phyloP scores from a whole-genome alignment of 768 basidiomycete species.

The Lanmaoa pseudosensibilis region DNA sequence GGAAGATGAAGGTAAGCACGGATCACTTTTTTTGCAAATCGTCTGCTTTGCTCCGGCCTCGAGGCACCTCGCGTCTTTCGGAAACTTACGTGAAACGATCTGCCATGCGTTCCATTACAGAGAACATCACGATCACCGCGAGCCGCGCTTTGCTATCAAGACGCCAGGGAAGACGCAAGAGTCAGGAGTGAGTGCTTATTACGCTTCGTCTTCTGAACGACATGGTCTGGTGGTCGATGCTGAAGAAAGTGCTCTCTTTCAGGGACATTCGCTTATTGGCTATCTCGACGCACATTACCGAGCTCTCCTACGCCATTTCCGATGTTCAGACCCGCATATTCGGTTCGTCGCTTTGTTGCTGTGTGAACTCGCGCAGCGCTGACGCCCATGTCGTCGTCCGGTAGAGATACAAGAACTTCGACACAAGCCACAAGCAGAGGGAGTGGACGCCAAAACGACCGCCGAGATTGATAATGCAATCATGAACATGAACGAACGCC shows the following conservation, averaged over 20 bases:
- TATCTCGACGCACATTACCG: conserved; percentile 82
- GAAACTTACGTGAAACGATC: conserved; percentile 35
- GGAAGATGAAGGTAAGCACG: conserved; percentile 63
- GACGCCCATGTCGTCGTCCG: conserved; percentile 9
- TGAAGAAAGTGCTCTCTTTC: conserved; percentile 28
- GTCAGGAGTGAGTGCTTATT: conserved; percentile 60
- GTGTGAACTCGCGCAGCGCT: conserved; percentile 6
- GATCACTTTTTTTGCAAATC: conserved; percentile 19
- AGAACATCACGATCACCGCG: conserved; percentile 71
- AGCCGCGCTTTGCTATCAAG: conserved; percentile 44
- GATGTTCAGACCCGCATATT: conserved; percentile 92
- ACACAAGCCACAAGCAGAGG: conserved; percentile 74
- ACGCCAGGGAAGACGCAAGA: conserved; percentile 53
- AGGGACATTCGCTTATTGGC: conserved; percentile 78
- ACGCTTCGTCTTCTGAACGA: conserved; percentile 16
- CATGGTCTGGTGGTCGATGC: conserved; percentile 28
- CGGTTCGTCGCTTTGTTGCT: conserved; percentile 44
- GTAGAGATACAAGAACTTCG: conserved; percentile 91
- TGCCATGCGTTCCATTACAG: conserved; percentile 40
- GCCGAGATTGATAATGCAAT: conserved; percentile 79
- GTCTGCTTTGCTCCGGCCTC: conserved; percentile 14
- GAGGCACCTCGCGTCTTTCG: conserved; percentile 28
- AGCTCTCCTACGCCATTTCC: conserved; percentile 81
- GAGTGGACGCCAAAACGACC: conserved; percentile 54
- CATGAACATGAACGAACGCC: conserved; percentile 73